phyloP scores from a whole-genome alignment of 768 basidiomycete genomes.

The Galerina marginata region DNA sequence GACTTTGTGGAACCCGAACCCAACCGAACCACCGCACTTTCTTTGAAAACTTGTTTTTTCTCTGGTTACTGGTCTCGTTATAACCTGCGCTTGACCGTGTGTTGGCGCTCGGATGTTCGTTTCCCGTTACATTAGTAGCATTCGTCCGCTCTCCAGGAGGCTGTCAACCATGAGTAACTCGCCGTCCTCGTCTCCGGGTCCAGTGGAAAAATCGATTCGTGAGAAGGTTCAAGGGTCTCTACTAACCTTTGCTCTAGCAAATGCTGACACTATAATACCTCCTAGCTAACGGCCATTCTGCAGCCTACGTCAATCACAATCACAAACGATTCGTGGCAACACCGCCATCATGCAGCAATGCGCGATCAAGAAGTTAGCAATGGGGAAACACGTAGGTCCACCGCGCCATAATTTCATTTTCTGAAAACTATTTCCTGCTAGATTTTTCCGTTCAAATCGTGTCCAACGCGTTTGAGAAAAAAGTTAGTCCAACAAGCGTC shows the following conservation, averaged over 20 bases:
- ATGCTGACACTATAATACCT: conserved; percentile 14
- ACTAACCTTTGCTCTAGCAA: conserved; percentile 20
- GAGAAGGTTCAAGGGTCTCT: conserved; percentile 18
- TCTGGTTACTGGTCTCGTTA: neutral
- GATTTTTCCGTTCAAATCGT: conserved; percentile 82
- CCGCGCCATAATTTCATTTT: neutral
- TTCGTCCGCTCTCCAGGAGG: conserved; percentile 11
- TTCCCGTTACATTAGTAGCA: conserved; percentile 1
- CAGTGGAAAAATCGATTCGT: conserved; percentile 23
- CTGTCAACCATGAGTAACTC: conserved; percentile 15
- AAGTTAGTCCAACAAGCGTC: conserved; percentile 49
- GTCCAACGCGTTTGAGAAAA: conserved; percentile 74
- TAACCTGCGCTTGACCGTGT: neutral
- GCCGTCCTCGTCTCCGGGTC: conserved; percentile 18
- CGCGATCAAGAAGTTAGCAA: conserved; percentile 65
- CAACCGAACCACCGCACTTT: too few species aligned
- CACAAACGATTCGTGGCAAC: conserved; percentile 84
- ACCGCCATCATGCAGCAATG: conserved; percentile 87
- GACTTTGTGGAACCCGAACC: too few species aligned
- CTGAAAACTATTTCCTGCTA: conserved; percentile 2
- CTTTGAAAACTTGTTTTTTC: too few species aligned
- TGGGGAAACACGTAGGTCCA: conserved; percentile 81
- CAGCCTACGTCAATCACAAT: conserved; percentile 68
- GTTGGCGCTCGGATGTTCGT: neutral
- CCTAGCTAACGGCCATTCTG: conserved; percentile 66